Evolutionary conservation across 179 eudicot species (phyloP), one percentile per base, ranked within the genome.

Genomic region (Carnegiea gigantea): DNA sequence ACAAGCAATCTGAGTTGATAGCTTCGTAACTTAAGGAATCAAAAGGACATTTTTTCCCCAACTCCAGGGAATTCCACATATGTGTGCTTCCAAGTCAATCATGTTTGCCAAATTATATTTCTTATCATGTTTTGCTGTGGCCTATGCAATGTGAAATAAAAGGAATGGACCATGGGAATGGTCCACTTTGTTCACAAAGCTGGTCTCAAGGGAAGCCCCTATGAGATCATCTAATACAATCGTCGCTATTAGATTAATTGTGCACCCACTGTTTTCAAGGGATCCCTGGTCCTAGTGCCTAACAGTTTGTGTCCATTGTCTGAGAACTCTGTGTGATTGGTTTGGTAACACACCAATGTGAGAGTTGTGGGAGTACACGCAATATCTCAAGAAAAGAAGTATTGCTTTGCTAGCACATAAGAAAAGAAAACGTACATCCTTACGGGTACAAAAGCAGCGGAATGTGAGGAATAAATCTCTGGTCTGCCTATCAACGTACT

Each of bases 401-500:
- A 21, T 38, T 48, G 53, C 17, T 33, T 43, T 40, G 76, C 64
- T 76, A 65, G 49, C 23, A 46, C 72, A 28, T n/a, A 30, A 73
- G 77, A 36, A 77, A 73, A 67, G 15, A 28, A 30, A 36, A 87
- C 83, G 64, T 89, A 93, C 99, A 84, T 94, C 93, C 87, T 95
- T 95, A 70, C 99, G 97, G 38, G 89, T 89, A 82, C 99, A 95
- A 78, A 89, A 91, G 90, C 98, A 92, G 82, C 89, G 99, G 82
- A 89, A 95, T 75, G 94, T 87, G 83, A 87, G 84, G 86, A 95
- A 92, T 77, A 94, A 82, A 0, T 95, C 96, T 79, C 87, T 88
- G 79, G 95, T 87, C 64, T 87, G 89, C 88, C 85, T 90, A 78
- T 94, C 97, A 79, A 87, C 81, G 26, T 83, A 83, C 70, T 90